These are phyloP conservation scores for Trametes pubescens DNA, from an alignment of 1,284 basidiomycete species.

Conservation along the genomic window DNA sequence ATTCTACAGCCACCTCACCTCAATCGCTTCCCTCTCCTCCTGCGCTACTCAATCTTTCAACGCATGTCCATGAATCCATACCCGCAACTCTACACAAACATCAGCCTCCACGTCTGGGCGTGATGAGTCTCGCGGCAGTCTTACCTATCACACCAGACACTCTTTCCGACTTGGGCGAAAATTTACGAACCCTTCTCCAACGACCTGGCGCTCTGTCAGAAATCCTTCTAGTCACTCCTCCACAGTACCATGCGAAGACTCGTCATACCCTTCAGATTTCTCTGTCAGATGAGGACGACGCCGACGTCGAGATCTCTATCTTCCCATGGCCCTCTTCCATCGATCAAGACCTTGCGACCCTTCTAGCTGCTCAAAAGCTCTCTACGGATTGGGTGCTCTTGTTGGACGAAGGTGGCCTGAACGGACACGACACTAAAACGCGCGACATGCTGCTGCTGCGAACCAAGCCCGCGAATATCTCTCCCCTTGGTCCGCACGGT, in stretches of 20 bases:
- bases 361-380: constrained; percentile 48
- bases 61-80: background rate
- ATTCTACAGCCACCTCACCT: background rate
- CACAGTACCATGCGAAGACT: constrained; percentile 45
- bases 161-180: constrained; percentile 44
- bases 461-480: constrained; percentile 42
- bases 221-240: constrained; percentile 58
- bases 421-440: constrained; percentile 40
- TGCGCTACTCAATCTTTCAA: background rate
- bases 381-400: constrained; percentile 60
- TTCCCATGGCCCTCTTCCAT: constrained; percentile 45
- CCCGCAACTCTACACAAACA: constrained; percentile 1
- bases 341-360: constrained; percentile 41
- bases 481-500: constrained; percentile 58
- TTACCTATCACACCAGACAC: constrained; percentile 54
- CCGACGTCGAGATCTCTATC: constrained; percentile 54
- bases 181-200: constrained; percentile 48
- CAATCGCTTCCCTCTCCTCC: background rate
- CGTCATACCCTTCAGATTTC: constrained; percentile 47
- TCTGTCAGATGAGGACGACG: constrained; percentile 39
- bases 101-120: background rate
- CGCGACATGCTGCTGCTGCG: constrained; percentile 46
- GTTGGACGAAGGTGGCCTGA: constrained; percentile 54
- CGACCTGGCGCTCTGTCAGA: constrained; percentile 48
- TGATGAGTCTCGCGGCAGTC: constrained; percentile 53